phyloP scores from a whole-genome alignment of 345 rosid species.

The Psidium friedrichsthalianum region DNA sequence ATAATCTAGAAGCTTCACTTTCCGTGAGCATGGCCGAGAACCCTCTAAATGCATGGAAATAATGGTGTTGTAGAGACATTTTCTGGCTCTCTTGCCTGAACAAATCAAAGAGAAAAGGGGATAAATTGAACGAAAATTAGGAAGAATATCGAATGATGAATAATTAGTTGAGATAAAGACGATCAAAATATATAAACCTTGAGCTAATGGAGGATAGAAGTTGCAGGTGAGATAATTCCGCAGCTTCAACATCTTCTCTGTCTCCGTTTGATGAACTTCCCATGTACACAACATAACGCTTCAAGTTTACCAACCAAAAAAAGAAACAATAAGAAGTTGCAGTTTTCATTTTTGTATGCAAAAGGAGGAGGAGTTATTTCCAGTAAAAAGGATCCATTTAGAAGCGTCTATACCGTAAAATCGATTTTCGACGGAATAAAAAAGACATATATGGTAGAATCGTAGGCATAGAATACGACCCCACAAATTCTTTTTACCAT shows the following conservation, averaged over 20 bases:
- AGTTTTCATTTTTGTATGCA: not conserved
- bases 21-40: conserved; percentile 74
- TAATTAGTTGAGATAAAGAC: not conserved
- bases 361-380: not conserved
- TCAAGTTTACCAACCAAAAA: not conserved
- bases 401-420: no score
- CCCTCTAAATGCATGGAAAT: conserved; percentile 55
- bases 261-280: conserved; percentile 33
- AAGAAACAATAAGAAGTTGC: not conserved
- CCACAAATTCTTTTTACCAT: not conserved
- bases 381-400: not conserved
- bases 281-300: conserved; percentile 65
- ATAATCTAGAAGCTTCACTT: conserved; percentile 47
- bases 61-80: conserved; percentile 36
- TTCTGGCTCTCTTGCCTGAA: conserved; percentile 29
- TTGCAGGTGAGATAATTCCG: conserved; percentile 31
- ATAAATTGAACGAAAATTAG: not conserved
- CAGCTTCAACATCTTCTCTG: conserved; percentile 1
- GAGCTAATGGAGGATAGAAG: conserved; percentile 38
- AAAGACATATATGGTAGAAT: no score
- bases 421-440: no score
- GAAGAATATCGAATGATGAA: not conserved
- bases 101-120: not conserved
- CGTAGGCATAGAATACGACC: no score
- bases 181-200: conserved; percentile 11